A percentile compares a stretch with the other conserved stretches of the same genome.
Evolutionary conservation across 768 basidiomycete species (phyloP).

Genomic region (Russula compacta): DNA sequence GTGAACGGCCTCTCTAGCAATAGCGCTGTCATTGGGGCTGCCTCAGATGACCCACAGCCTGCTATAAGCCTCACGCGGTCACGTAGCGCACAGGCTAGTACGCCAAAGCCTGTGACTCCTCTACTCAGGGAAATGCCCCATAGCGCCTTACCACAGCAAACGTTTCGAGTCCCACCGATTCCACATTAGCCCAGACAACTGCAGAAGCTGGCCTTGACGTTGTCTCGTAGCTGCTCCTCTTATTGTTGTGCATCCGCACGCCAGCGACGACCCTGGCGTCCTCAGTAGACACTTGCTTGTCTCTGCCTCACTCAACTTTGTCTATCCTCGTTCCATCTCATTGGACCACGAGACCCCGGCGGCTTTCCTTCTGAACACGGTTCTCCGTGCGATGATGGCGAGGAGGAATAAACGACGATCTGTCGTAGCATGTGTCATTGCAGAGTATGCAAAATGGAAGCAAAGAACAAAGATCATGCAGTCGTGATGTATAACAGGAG

Average conservation of each 20-base stretch:
- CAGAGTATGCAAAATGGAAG: slow-evolving; percentile 11
- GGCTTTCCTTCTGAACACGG: background rate
- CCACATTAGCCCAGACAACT: slow-evolving; percentile 21
- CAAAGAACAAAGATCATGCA: slow-evolving; percentile 1
- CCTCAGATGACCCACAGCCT: slow-evolving; percentile 11
- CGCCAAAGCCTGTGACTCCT: background rate
- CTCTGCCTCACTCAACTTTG: background rate
- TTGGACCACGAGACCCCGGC: background rate
- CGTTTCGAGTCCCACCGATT: slow-evolving; percentile 36
- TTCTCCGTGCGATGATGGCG: background rate
- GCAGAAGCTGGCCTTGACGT: slow-evolving; percentile 16
- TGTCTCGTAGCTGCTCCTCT: background rate
- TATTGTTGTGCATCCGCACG: background rate
- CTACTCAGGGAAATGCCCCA: slow-evolving; percentile 35
- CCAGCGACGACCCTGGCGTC: background rate
- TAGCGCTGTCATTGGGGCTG: background rate
- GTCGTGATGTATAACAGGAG: background rate
- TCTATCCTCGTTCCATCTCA: background rate
- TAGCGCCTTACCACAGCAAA: slow-evolving; percentile 45
- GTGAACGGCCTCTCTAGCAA: slow-evolving; percentile 11
- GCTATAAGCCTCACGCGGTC: slow-evolving; percentile 12
- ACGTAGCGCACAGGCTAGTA: slow-evolving; percentile 8
- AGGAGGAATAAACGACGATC: background rate
- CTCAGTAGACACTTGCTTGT: background rate
- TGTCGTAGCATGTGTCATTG: background rate